These are phyloP conservation scores for Tricholoma bakamatsutake DNA, from an alignment of 768 basidiomycete species.

Conservation along the genomic window DNA sequence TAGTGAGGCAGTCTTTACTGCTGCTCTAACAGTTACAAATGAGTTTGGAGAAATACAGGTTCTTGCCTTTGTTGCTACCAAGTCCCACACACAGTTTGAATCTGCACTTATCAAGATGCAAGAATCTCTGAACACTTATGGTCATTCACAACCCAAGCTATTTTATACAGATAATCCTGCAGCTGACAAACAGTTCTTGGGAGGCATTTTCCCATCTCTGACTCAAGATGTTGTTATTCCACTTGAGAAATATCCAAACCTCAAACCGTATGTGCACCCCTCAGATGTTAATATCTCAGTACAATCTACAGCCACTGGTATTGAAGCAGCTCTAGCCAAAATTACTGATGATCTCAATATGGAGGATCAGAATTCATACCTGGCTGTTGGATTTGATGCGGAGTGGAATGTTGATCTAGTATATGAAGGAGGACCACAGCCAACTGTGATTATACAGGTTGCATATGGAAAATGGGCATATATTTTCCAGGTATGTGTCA, in stretches of 20 bases:
- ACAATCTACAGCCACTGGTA: conserved; percentile 1
- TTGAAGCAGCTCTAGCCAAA: conserved; percentile 13
- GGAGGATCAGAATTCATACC: conserved; percentile 2
- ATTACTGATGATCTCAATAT: conserved; percentile 13
- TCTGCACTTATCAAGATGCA: not conserved
- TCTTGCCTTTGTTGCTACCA: not conserved
- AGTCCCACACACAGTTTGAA: not conserved
- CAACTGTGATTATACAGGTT: not conserved
- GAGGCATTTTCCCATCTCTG: conserved; percentile 8
- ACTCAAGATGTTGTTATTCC: conserved; percentile 7
- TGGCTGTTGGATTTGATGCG: conserved; percentile 18
- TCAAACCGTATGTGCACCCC: conserved; percentile 13
- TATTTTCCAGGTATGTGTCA: not conserved
- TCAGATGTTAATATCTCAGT: conserved; percentile 6
- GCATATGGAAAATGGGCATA: not conserved
- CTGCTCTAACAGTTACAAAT: not conserved
- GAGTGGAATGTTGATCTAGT: conserved; percentile 21
- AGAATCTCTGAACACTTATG: not conserved
- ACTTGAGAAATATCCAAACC: conserved; percentile 19
- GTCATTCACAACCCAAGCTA: not conserved
- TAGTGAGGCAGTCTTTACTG: not conserved
- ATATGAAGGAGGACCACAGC: not conserved
- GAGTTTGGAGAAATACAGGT: not conserved
- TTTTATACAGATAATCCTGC: not conserved
- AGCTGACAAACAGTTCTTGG: not conserved